These are phyloP conservation scores for Chrysoporthe deuterocubensis DNA, from an alignment of 2,329 filamentous ascomycete species.

Conservation along the genomic window DNA sequence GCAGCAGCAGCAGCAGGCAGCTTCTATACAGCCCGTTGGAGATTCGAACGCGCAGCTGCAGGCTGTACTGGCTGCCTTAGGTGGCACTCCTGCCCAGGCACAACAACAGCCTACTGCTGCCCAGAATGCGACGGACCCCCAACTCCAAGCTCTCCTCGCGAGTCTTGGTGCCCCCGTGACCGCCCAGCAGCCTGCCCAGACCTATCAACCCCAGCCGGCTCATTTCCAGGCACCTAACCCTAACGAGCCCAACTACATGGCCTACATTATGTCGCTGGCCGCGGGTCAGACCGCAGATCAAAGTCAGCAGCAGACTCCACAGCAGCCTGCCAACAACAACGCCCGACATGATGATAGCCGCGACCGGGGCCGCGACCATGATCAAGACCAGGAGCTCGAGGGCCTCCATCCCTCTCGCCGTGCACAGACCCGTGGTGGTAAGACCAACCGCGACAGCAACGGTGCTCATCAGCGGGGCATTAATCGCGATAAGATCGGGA, in stretches of 20 bases:
- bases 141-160: slow-evolving; percentile 50
- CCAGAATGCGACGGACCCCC: slow-evolving; percentile 36
- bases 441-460: slow-evolving; percentile 30
- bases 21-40: slow-evolving; percentile 30
- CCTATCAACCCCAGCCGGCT: slow-evolving; percentile 33
- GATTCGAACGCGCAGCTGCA: slow-evolving; percentile 34
- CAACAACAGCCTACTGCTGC: slow-evolving; percentile 29
- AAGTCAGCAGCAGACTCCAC: slow-evolving; percentile 26
- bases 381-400: slow-evolving; percentile 36
- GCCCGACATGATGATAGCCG: slow-evolving; percentile 32
- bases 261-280: slow-evolving; percentile 31
- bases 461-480: slow-evolving; percentile 45
- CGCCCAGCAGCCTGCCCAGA: slow-evolving; percentile 18
- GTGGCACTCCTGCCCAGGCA: slow-evolving; percentile 32
- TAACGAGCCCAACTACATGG: slow-evolving; percentile 44
- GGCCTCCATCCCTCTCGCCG: slow-evolving; percentile 38
- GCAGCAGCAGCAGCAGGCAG: slow-evolving; percentile 31
- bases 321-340: slow-evolving; percentile 20
- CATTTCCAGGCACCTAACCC: slow-evolving; percentile 34
- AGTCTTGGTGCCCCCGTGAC: slow-evolving; percentile 38
- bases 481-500: slow-evolving; percentile 64
- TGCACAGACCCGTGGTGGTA: slow-evolving; percentile 36
- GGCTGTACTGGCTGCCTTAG: slow-evolving; percentile 35
- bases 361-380: slow-evolving; percentile 35
- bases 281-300: slow-evolving; percentile 24